These are phyloP conservation scores for Rhizopogon parksii DNA, from an alignment of 1,284 basidiomycete genomes.

Conservation along the genomic window DNA sequence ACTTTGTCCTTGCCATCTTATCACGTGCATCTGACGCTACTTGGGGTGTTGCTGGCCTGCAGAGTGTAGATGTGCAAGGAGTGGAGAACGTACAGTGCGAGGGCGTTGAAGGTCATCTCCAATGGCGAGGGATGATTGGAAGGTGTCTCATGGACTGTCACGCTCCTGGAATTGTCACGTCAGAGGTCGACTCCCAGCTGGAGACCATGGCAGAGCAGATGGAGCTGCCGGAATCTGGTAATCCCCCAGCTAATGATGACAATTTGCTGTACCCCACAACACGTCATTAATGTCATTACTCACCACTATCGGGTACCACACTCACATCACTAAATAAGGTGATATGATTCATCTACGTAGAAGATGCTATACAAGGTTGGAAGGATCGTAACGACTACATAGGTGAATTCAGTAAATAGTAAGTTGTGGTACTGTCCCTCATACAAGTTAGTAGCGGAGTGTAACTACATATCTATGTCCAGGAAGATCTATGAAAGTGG, in stretches of 20 bases:
- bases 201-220: conserved; percentile 11
- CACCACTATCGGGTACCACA: too few relatives aligned
- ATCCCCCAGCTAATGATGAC: background rate
- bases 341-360: too few relatives aligned
- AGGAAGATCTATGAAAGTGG: background rate
- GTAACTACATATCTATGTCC: background rate
- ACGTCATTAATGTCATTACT: background rate
- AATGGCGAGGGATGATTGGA: conserved; percentile 49
- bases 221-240: background rate
- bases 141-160: conserved; percentile 34
- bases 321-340: too few relatives aligned
- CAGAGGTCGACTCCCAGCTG: conserved; percentile 33
- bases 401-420: background rate
- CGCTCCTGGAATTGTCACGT: conserved; percentile 35
- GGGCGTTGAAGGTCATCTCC: conserved; percentile 47
- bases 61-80: conserved; percentile 57
- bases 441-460: background rate
- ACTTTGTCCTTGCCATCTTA: conserved; percentile 72
- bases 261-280: background rate
- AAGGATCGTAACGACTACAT: background rate
- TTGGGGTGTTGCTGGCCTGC: conserved; percentile 65
- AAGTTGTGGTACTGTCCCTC: background rate
- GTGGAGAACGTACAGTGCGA: conserved; percentile 63
- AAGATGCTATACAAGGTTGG: too few relatives aligned
- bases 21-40: conserved; percentile 58